phyloP scores from a whole-genome alignment of 176 grass and related monocot species.

The Pharus latifolius region DNA sequence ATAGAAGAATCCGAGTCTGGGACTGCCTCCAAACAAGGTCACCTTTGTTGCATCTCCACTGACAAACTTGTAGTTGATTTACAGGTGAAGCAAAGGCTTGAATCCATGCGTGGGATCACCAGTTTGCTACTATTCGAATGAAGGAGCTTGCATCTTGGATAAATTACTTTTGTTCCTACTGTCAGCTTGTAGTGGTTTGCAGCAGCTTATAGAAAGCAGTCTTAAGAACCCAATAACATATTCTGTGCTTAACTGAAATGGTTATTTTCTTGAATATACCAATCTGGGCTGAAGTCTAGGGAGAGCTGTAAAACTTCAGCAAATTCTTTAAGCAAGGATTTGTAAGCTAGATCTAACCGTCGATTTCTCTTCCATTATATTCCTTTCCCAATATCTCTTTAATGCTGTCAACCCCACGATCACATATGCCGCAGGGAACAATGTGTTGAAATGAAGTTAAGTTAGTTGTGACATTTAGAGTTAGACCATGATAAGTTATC shows the following conservation, averaged over 20 bases:
- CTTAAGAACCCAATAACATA: not conserved
- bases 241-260: not conserved
- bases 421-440: conserved; percentile 55
- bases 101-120: not conserved
- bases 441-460: conserved; percentile 50
- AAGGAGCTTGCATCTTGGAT: not conserved
- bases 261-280: not conserved
- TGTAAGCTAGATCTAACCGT: conserved; percentile 43
- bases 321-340: conserved; percentile 58
- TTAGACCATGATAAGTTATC: conserved; percentile 71
- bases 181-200: not conserved
- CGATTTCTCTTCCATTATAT: not conserved
- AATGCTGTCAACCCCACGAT: conserved; percentile 31
- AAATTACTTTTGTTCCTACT: not conserved
- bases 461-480: conserved; percentile 64
- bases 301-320: conserved; percentile 55
- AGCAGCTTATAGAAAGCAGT: not conserved
- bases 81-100: conserved; percentile 27
- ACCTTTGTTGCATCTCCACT: not conserved
- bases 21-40: not conserved
- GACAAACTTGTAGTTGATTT: not conserved
- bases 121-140: not conserved
- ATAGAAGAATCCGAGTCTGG: not conserved
- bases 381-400: conserved; percentile 36
- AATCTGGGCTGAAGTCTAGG: conserved; percentile 15